Evolutionary conservation across 2,329 filamentous ascomycete genomes (phyloP), one percentile per base, ranked within the genome.

Genomic region (Ascochyta viciae-villosae): DNA sequence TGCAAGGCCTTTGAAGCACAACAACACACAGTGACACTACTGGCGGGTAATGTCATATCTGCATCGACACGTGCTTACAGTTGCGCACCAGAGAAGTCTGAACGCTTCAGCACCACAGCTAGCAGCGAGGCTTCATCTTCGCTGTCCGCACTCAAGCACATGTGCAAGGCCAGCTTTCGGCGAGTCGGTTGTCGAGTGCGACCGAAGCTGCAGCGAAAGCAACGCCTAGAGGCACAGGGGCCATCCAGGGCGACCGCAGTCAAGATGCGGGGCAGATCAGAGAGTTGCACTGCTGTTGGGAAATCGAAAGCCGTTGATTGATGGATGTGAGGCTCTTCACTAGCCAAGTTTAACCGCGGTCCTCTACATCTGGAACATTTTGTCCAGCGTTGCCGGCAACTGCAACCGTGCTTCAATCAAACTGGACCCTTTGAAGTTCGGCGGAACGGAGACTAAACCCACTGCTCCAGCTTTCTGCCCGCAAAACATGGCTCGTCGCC

Each of bases 401-500:
- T 27, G 44, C 44, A 49, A 37, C 46, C 53, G 54, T 38, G 51
- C 31, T 38, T 48, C 15, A 31, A 45, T 35, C 29, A 42, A 22
- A 50, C 40, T 56, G 48, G 54, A 52, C 54, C 54, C 49, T 57
- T 38, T 39, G 31, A 40, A 34, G 42, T 52, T 57, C 54, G 54
- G 54, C 39, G 38, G 22, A 57, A 38, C 44, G 54, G 54, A 57
- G 10, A 31, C 41, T 48, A 48, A 50, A 58, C 59, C 62, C 63
- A 64, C 61, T 58, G 57, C 54, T 58, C 50, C 58, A 64, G 45
- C 54, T 60, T 52, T 53, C 48, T 42, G 31, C 54, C 50, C 51
- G 54, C 55, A 57, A 56, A 59, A 54, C 46, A 65, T 66, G 64
- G 56, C 50, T 45, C 54, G 50, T 55, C 42, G 57, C 50, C 29